Evolutionary conservation across 306 rosid genomes (phyloP), one percentile per base, ranked within the genome.

Genomic region (Acacia confusa): DNA sequence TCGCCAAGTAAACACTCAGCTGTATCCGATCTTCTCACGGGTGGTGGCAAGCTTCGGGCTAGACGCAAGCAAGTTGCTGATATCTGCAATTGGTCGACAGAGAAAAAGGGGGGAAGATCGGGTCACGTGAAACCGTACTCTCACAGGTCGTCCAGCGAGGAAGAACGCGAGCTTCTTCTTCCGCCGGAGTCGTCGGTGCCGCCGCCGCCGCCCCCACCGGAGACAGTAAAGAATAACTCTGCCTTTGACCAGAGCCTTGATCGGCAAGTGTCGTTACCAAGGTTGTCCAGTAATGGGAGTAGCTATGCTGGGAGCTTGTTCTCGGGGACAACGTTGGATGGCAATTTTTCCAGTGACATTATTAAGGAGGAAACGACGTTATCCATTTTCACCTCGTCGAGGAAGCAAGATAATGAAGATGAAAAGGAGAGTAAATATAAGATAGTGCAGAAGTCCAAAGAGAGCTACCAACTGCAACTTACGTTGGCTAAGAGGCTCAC

Each of bases 301-400:
- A 96, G 98, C 88, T 95, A 86, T 45, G 91, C 91, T 0, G 96
- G 92, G 77, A 95, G 98, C 84, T 82, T 96, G 90, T 94, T 92
- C 79, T 92, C 94, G 19, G 94, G 93, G 76, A 85, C 86, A 74
- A 94, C 94, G 60, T 72, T 88, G n/a, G 97, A 95, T 70, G 94
- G 89, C 48, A 91, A 84, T 61, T 86, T 92, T 53, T 90, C 92
- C 1, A 75, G 90, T 43, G 92, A 87, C 74, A 84, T 87, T 10
- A 88, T 87, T 10, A 89, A 87, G 74, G 95, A 86, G 16, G 85
- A 80, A 44, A 81, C 80, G 10, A 80, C 87, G 72, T 86, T 80
- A 70, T 80, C 71, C 2, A 83, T 77, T 55, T 81, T 85, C 13
- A 64, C 77, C 3, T 60, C 80, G 12, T 68, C 90, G 11, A 84